Evolutionary conservation across 202 grass and related monocot genomes (phyloP), one percentile per base, ranked within the genome.

Genomic region (Bolboschoenoplectus hybrid): DNA sequence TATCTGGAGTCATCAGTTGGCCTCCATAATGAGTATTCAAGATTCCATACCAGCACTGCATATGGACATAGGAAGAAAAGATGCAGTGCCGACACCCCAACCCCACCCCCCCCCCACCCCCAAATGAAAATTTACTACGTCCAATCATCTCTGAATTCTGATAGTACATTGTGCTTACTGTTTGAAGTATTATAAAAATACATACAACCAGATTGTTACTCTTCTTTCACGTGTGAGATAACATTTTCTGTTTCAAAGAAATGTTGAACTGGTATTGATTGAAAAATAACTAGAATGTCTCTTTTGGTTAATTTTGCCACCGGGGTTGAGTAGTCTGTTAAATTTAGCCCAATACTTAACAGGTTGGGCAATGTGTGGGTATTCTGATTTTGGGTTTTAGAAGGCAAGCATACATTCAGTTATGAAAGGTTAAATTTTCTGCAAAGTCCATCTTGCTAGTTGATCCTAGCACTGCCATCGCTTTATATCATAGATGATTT

Each of bases 201-300:
- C 35, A 67, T 40, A 40, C 2, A 47, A 72, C 17, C 17, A 20
- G 17, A 20, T 72, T 72, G 68, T 72, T 71, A 13, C 46, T 19
- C 14, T 71, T 71, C 1, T 71, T 46, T 20, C 5, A 47, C 1
- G 2, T 46, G 41, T n/a, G 67, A 46, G 41, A 46, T 46, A 3
- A n/a, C 5, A 7, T 47, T 46, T 72, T 13, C 6, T 62, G 58
- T 67, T 47, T 9, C 16, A 4, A 47, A 46, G 67, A 20, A 39
- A 72, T 72, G 17, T 72, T 20, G 17, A 72, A 72, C 16, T 47
- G 68, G 16, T 19, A 72, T 72, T 72, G 13, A 71, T 8, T 47
- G 40, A 43, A 72, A 5, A 72, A 26, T 9, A 71, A n/a, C 16
- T 46, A 72, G 4, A 61, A 61, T 62, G n/a, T 12, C 6, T 47